Evolutionary conservation across 768 basidiomycete species (phyloP).

Genomic region (Kwoniella bestiolae): DNA sequence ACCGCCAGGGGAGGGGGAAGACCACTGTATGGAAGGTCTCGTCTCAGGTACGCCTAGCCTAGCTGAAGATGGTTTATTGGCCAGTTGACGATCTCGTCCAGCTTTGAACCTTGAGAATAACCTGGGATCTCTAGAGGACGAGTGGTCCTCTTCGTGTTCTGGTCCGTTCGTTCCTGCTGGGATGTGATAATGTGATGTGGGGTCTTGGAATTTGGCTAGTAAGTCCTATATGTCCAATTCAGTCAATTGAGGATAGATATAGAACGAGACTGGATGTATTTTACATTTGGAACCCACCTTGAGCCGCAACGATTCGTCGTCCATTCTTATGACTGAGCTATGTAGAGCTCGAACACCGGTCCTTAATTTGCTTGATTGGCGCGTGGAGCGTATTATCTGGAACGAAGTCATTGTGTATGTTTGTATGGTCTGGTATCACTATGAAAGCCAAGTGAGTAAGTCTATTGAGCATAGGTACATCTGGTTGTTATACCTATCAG

Average conservation of each 20-base stretch:
- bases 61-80: conserved; percentile 7
- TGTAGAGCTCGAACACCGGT: conserved; percentile 3
- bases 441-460: not conserved
- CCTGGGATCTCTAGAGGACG: conserved; percentile 22
- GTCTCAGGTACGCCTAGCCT: conserved; percentile 13
- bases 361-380: not conserved
- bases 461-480: no score
- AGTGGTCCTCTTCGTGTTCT: conserved; percentile 44
- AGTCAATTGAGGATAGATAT: not conserved
- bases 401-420: not conserved
- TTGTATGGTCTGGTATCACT: not conserved
- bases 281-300: not conserved
- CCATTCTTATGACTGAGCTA: conserved; percentile 1
- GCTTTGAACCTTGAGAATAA: not conserved
- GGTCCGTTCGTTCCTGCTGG: conserved; percentile 43
- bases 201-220: conserved; percentile 44
- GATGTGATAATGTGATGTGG: conserved; percentile 42
- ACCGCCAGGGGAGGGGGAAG: not conserved
- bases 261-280: not conserved
- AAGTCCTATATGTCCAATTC: conserved; percentile 25
- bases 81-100: not conserved
- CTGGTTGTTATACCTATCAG: not conserved
- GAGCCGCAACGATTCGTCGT: conserved; percentile 14
- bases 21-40: conserved; percentile 19
- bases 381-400: not conserved